These are phyloP conservation scores for Glonium stellatum DNA, from an alignment of 495 filamentous ascomycete species.

Conservation along the genomic window DNA sequence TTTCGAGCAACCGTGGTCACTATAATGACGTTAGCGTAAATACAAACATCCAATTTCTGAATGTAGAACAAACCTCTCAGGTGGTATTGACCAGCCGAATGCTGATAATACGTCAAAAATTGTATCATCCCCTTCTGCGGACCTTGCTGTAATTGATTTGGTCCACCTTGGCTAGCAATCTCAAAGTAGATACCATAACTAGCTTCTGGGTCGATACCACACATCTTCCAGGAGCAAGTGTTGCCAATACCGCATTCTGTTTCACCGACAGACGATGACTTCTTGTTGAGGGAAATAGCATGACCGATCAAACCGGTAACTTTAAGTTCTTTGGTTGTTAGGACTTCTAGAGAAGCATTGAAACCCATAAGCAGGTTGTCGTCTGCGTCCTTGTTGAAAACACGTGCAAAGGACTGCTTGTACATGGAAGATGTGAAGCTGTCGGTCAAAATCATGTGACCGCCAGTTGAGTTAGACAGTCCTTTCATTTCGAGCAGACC, in stretches of 20 bases:
- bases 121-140: conserved; percentile 95
- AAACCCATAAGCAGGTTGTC: conserved; percentile 98
- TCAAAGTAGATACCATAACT: conserved; percentile 98
- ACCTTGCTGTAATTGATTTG: conserved; percentile 75
- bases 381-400: conserved; percentile 93
- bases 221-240: conserved; percentile 99
- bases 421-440: conserved; percentile 99
- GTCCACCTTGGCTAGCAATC: conserved; percentile 88
- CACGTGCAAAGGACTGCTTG: conserved; percentile 95
- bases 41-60: too few relatives aligned
- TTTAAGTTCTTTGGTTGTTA: conserved; percentile 97
- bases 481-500: conserved; percentile 99
- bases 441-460: conserved; percentile 97
- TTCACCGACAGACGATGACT: conserved; percentile 92
- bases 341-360: conserved; percentile 91
- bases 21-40: conserved; percentile 9
- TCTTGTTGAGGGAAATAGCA: conserved; percentile 94
- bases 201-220: conserved; percentile 85
- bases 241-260: conserved; percentile 98
- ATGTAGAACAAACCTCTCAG: conserved; percentile 39
- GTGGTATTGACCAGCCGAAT: conserved; percentile 93
- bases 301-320: conserved; percentile 98
- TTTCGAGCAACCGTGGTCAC: conserved; percentile 91
- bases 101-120: conserved; percentile 98
- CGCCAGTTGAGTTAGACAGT: conserved; percentile 89